Percentiles rank a stretch among this genome's conserved stretches.
Evolutionary conservation across 441 rosid genomes (phyloP).

Genomic region (Adansonia grandidieri): DNA sequence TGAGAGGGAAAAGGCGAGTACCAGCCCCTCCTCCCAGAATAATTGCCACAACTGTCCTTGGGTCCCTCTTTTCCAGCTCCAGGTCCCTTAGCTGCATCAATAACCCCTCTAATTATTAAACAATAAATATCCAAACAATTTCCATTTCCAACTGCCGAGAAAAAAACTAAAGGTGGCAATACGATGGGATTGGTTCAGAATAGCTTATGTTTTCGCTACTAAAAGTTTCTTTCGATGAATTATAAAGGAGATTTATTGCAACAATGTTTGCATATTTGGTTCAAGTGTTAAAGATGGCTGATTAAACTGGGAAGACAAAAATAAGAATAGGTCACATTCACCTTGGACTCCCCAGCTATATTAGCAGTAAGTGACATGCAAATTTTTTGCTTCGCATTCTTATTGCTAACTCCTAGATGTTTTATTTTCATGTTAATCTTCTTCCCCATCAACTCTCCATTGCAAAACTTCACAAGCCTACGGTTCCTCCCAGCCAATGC

Average conservation of each 20-base stretch:
- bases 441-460: slow-evolving; percentile 79
- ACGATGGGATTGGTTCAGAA: no score
- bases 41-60: no score
- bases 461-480: slow-evolving; percentile 48
- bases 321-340: neutral
- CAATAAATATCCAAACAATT: neutral
- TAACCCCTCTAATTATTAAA: neutral
- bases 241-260: no score
- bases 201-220: no score
- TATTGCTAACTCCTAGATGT: slow-evolving; percentile 2
- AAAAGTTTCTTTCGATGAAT: no score
- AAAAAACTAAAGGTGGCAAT: no score
- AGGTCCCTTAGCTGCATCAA: slow-evolving; percentile 62
- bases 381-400: slow-evolving; percentile 31
- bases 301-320: neutral
- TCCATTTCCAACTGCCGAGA: neutral
- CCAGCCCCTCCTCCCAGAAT: no score
- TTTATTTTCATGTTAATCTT: slow-evolving; percentile 36
- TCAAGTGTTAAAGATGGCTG: neutral
- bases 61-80: slow-evolving; percentile 61
- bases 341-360: slow-evolving; percentile 51
- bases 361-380: slow-evolving; percentile 48
- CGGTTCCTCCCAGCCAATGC: slow-evolving; percentile 41
- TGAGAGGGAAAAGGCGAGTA: no score
- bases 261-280: neutral